These are phyloP conservation scores for Leishmania braziliensis DNA, from an alignment of 208 protist genomes.

Conservation along the genomic window DNA sequence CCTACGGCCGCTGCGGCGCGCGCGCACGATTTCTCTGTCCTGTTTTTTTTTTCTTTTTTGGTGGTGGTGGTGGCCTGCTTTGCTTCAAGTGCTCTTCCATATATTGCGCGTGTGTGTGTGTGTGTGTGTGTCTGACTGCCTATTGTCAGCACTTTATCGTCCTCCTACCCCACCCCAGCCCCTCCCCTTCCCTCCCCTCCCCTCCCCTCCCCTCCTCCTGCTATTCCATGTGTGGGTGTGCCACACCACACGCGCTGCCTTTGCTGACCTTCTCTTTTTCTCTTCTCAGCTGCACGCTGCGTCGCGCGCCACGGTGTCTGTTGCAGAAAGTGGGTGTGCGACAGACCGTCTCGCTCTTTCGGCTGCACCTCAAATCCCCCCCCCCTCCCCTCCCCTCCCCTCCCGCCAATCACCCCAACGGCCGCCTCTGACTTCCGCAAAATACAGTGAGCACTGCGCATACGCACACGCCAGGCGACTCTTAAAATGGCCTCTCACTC, in stretches of 20 bases:
- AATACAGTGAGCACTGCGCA: background rate
- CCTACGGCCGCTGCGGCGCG: background rate
- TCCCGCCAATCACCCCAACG: background rate
- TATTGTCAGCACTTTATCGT: too few species aligned
- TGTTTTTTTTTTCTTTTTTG: too few species aligned
- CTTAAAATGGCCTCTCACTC: constrained; percentile 12
- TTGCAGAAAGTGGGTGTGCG: background rate
- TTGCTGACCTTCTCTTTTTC: background rate
- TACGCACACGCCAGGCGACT: too few species aligned
- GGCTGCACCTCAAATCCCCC: background rate
- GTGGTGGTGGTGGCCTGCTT: too few species aligned
- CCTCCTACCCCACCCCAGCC: background rate
- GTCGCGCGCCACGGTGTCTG: too few species aligned
- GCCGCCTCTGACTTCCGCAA: background rate
- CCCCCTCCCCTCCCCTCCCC: too few species aligned
- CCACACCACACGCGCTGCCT: background rate
- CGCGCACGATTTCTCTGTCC: too few species aligned
- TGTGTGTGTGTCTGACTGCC: too few species aligned
- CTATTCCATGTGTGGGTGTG: background rate
- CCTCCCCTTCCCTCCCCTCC: background rate
- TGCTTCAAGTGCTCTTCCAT: too few species aligned
- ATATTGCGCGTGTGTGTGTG: too few species aligned
- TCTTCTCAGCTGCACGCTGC: background rate
- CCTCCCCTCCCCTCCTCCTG: background rate
- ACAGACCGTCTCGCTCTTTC: background rate